Percentiles rank a stretch among this genome's conserved stretches.
phyloP scores from a whole-genome alignment of 2,329 filamentous ascomycete species.

The Moelleriella libera region DNA sequence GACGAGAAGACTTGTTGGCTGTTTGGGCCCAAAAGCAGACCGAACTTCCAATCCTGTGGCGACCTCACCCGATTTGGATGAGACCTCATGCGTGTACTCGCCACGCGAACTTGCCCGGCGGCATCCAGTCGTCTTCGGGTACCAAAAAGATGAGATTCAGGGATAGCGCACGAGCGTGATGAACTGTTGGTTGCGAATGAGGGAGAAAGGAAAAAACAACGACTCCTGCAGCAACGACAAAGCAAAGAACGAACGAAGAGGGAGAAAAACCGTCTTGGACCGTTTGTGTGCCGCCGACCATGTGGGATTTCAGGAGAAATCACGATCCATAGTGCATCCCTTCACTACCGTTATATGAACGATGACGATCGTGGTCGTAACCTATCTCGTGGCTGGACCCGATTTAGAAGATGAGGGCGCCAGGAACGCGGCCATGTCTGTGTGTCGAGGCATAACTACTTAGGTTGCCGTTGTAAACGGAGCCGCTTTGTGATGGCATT shows the following conservation, averaged over 20 bases:
- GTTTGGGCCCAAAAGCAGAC: no score
- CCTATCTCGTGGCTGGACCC: not conserved
- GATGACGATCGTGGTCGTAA: not conserved
- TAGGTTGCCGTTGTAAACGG: not conserved
- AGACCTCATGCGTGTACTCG: no score
- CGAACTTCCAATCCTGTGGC: no score
- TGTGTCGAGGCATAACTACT: not conserved
- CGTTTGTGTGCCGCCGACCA: no score
- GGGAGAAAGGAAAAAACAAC: not conserved
- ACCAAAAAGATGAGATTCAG: not conserved
- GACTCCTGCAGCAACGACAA: not conserved
- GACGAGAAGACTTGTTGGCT: no score
- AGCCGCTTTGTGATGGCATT: not conserved
- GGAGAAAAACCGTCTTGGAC: not conserved
- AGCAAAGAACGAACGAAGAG: not conserved
- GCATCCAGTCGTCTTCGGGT: no score
- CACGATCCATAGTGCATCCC: not conserved
- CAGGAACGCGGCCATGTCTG: slow-evolving; percentile 2
- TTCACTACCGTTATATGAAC: not conserved
- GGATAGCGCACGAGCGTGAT: not conserved
- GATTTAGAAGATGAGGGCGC: not conserved
- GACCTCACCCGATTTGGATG: no score
- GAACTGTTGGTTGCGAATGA: not conserved
- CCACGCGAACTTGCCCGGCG: no score
- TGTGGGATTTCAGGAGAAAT: no score